These are phyloP conservation scores for Aspergillus cavernicola DNA, from an alignment of 495 filamentous ascomycete species.

Conservation along the genomic window DNA sequence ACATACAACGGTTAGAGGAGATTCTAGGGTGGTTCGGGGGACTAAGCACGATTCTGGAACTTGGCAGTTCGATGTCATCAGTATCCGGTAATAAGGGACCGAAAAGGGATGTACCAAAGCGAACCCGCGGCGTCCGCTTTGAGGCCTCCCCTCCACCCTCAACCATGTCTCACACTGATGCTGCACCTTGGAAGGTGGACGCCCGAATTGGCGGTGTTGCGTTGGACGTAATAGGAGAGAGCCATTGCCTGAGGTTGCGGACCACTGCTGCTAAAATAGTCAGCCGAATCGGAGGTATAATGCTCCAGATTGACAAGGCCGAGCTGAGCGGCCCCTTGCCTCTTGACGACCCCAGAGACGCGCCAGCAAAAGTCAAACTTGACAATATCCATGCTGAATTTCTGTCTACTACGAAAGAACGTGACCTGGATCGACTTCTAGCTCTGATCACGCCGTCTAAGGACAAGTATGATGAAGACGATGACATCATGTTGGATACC, in stretches of 20 bases:
- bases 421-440: conserved; percentile 77
- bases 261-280: conserved; percentile 79
- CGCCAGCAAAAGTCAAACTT: conserved; percentile 53
- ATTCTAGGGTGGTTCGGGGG: conserved; percentile 86
- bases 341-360: conserved; percentile 41
- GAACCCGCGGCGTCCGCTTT: conserved; percentile 67
- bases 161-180: conserved; percentile 18
- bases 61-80: conserved; percentile 79
- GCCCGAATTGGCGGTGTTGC: conserved; percentile 71
- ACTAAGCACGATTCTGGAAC: conserved; percentile 83
- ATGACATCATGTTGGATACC: conserved; percentile 93
- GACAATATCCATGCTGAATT: conserved; percentile 71
- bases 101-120: conserved; percentile 28
- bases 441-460: conserved; percentile 87
- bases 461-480: conserved; percentile 84
- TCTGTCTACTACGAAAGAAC: conserved; percentile 64
- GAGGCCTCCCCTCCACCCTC: conserved; percentile 37
- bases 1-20: conserved; percentile 81
- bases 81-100: conserved; percentile 53
- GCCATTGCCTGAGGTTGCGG: conserved; percentile 66
- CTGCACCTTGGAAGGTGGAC: conserved; percentile 63
- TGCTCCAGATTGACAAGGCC: conserved; percentile 70
- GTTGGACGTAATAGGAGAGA: conserved; percentile 69
- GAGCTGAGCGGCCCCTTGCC: conserved; percentile 65
- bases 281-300: conserved; percentile 62